These are phyloP conservation scores for Stromatinia cepivora DNA, from an alignment of 2,329 filamentous ascomycete genomes.

Conservation along the genomic window DNA sequence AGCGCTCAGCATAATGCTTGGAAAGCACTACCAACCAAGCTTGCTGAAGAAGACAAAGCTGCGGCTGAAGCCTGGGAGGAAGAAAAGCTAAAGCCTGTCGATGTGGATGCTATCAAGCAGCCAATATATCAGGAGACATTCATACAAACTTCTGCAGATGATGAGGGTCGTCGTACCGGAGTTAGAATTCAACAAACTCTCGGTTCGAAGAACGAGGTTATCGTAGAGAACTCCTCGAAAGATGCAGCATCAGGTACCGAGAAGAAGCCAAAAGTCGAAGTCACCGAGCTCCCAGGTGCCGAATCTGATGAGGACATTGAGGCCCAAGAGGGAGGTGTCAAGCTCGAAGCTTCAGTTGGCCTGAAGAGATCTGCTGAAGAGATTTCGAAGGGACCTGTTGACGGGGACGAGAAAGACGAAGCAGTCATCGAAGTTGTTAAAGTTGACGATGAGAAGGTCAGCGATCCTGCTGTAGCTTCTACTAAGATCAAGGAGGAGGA, in stretches of 20 bases:
- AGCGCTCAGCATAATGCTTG: constrained; percentile 33
- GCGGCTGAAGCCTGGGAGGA: constrained; percentile 28
- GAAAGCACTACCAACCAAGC: constrained; percentile 31
- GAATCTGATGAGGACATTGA: constrained; percentile 22
- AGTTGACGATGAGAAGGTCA: background rate
- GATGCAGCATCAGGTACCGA: background rate
- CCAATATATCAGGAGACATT: constrained; percentile 38
- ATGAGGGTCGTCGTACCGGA: constrained; percentile 38
- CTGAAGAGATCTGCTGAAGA: constrained; percentile 24
- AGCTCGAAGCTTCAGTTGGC: constrained; percentile 12
- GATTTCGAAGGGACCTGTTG: constrained; percentile 25
- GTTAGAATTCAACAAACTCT: constrained; percentile 25
- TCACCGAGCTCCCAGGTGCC: background rate
- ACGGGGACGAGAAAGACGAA: constrained; percentile 8
- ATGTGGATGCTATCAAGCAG: constrained; percentile 25
- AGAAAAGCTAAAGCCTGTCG: constrained; percentile 17
- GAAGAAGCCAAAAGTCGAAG: background rate
- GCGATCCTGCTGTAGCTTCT: background rate
- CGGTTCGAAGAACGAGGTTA: constrained; percentile 12
- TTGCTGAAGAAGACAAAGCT: constrained; percentile 36
- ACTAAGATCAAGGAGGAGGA: background rate
- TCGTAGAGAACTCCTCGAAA: background rate
- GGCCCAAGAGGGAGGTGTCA: constrained; percentile 19
- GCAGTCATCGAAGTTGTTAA: background rate
- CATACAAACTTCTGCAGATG: constrained; percentile 36